Evolutionary conservation across 805 yeast species (phyloP), one percentile per base, ranked within the genome.

Genomic region (Pichia californica): DNA sequence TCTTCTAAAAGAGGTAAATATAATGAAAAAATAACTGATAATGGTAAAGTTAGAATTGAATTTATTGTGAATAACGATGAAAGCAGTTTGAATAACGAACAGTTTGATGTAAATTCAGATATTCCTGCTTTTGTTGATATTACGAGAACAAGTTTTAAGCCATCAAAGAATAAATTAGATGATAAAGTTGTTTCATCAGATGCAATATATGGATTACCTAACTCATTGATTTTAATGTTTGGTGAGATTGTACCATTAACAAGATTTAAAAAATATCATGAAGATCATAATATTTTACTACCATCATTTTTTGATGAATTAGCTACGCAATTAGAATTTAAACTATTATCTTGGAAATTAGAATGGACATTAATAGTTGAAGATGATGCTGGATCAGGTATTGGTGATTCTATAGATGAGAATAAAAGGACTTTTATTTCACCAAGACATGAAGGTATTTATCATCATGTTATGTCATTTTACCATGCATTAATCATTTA

Each of bases 131-230:
- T 75, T 47, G 67, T 69, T 20, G 75, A 67, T 48, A 66, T 62
- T 38, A 68, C 67, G 20, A 67, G 68, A 55, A 49, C 67, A 26
- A 57, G 68, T 58, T 58, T 71, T 57, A 66, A 60, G 42, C 63
- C 59, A 29, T 61, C 67, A 1, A 62, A 60, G 42, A 59, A 62
- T 47, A 76, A 73, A 52, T 63, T 71, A 30, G 75, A 74, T 44
- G 77, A 75, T 54, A 76, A 77, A 48, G 69, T 75, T 41, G 70
- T 82, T 48, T 80, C 88, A 8, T 81, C 89, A 1, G 94, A 84
- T 59, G 85, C 89, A 0, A 67, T 87, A 39, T 87, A 85, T 58
- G 95, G 95, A 0, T 66, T 88, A 44, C 95, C 96, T 7, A 86
- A 84, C 55, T 83, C 95, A 3, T 66, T 88, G 34, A 81, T 86